Evolutionary conservation across 1,284 basidiomycete genomes (phyloP).

Genomic region (Volvariella surrecta): DNA sequence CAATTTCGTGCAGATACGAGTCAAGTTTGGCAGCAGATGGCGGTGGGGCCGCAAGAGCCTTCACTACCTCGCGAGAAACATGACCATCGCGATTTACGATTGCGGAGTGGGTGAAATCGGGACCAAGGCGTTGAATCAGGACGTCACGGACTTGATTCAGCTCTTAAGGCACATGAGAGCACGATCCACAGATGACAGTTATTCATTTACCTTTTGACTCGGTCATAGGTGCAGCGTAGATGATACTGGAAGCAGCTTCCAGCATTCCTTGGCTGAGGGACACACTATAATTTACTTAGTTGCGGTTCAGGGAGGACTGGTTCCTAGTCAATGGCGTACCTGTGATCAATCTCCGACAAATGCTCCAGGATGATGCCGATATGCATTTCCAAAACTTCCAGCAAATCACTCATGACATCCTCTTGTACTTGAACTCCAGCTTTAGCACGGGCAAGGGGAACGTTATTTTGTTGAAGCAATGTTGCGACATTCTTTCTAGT

Average conservation of each 20-base stretch:
- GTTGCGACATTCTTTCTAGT: conserved; percentile 59
- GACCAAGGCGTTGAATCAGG: conserved; percentile 46
- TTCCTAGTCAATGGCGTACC: conserved; percentile 25
- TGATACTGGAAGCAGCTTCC: conserved; percentile 61
- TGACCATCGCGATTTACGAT: conserved; percentile 40
- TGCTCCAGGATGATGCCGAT: conserved; percentile 52
- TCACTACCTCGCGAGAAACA: conserved; percentile 47
- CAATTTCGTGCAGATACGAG: conserved; percentile 44
- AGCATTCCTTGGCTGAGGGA: conserved; percentile 38
- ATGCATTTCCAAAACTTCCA: conserved; percentile 61
- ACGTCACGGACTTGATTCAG: conserved; percentile 44
- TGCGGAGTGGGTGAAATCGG: conserved; percentile 48
- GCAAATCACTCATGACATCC: conserved; percentile 48
- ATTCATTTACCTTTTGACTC: conserved; percentile 44
- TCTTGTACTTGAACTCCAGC: conserved; percentile 58
- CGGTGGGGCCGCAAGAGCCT: conserved; percentile 38
- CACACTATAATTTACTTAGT: conserved; percentile 18
- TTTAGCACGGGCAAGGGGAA: conserved; percentile 57
- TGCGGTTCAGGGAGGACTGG: conserved; percentile 1
- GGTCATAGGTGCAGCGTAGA: conserved; percentile 48
- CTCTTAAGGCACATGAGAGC: conserved; percentile 33
- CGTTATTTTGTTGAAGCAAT: conserved; percentile 49
- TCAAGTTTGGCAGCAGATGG: conserved; percentile 51
- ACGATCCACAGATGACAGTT: conserved; percentile 1
- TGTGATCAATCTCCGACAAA: conserved; percentile 45